phyloP scores from a whole-genome alignment of 148 eudicot species.

The Cornus controversa region DNA sequence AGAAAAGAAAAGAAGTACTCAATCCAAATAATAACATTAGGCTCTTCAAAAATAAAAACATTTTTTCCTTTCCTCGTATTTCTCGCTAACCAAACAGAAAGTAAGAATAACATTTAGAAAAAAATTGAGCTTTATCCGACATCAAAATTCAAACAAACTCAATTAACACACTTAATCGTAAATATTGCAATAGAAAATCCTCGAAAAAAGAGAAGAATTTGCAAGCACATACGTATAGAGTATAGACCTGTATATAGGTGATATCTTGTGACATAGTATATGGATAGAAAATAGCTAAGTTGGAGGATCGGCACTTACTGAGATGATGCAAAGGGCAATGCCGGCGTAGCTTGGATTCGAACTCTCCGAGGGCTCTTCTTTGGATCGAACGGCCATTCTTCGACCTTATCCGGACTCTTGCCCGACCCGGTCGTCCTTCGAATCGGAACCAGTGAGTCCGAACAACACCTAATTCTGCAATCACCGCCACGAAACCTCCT shows the following conservation, averaged over 20 bases:
- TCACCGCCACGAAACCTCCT: slow-evolving; percentile 19
- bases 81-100: too few relatives aligned
- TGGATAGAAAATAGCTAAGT: too few relatives aligned
- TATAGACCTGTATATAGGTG: too few relatives aligned
- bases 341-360: slow-evolving; percentile 55
- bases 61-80: too few relatives aligned
- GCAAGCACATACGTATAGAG: not conserved
- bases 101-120: not conserved
- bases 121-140: too few relatives aligned
- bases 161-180: too few relatives aligned
- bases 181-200: too few relatives aligned
- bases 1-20: too few relatives aligned
- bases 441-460: slow-evolving; percentile 37
- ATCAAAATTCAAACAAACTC: not conserved
- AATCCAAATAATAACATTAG: too few relatives aligned
- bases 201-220: not conserved
- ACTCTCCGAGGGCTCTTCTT: slow-evolving; percentile 32
- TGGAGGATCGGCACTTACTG: slow-evolving; percentile 28
- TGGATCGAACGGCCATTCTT: slow-evolving; percentile 45
- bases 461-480: slow-evolving; percentile 25
- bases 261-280: too few relatives aligned
- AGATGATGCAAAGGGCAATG: slow-evolving; percentile 60
- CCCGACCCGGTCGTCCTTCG: slow-evolving; percentile 14
- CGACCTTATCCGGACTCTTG: slow-evolving; percentile 39
- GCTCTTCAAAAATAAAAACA: too few relatives aligned